Percentiles rank a stretch among this genome's conserved stretches.
These are phyloP conservation scores for Fusarium xyrophilum DNA, from an alignment of 2,329 filamentous ascomycete genomes.

Conservation along the genomic window DNA sequence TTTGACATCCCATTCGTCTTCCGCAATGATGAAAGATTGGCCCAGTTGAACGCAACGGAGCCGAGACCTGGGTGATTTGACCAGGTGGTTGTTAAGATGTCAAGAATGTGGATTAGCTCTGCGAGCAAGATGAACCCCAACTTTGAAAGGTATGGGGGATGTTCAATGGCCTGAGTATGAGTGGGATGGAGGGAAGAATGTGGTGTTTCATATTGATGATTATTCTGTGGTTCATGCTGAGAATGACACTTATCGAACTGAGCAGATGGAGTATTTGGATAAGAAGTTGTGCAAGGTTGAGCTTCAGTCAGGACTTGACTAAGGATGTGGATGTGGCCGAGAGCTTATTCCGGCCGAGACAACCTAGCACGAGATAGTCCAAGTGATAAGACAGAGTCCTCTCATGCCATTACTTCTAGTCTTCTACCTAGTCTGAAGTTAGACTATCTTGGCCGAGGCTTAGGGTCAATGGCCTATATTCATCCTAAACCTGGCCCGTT, in stretches of 20 bases:
- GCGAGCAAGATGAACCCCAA: slow-evolving; percentile 8
- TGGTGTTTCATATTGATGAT: slow-evolving; percentile 23
- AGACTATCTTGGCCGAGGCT: background rate
- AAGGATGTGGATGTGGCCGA: too few species aligned
- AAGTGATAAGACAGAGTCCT: too few species aligned
- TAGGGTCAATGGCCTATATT: background rate
- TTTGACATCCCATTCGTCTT: slow-evolving; percentile 21
- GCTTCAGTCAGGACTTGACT: background rate
- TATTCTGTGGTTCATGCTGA: slow-evolving; percentile 10
- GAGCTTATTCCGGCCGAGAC: too few species aligned
- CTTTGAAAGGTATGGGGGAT: slow-evolving; percentile 7
- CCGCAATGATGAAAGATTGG: slow-evolving; percentile 1
- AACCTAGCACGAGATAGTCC: too few species aligned
- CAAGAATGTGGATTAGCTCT: slow-evolving; percentile 29
- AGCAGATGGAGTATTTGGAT: slow-evolving; percentile 27
- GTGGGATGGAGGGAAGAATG: background rate
- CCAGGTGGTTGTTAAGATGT: slow-evolving; percentile 3
- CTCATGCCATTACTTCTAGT: too few species aligned
- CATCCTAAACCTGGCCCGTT: background rate
- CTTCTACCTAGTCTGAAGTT: too few species aligned
- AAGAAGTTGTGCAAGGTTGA: slow-evolving; percentile 20
- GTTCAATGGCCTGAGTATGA: slow-evolving; percentile 11
- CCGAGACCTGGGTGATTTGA: slow-evolving; percentile 4
- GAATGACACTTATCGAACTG: slow-evolving; percentile 9
- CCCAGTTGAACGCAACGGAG: slow-evolving; percentile 5